Base-by-base conservation (phyloP, 1,284 basidiomycete genomes). In the Omphalotus olearius region DNA sequence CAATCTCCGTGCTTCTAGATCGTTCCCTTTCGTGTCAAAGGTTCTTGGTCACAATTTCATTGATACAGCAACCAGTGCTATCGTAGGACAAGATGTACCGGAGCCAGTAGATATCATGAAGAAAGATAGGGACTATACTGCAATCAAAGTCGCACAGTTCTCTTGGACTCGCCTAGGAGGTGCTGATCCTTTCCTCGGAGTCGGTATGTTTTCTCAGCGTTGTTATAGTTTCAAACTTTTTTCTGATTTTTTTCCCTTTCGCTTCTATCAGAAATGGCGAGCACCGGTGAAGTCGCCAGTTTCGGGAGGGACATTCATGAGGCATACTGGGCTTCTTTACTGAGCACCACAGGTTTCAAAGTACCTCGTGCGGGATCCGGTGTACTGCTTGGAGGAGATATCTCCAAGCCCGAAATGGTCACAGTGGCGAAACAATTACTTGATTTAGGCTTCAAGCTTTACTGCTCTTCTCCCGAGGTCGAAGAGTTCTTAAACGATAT, bases 11-110 rank as follows among this genome's bases (percentile, higher is more conserved):
- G 97, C 97, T 23, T 97, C 94, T 42, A 86, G 97, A 41, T 97
- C 93, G 44, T 99, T 98, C 90, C 97, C 97, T 60, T 99, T 99
- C 73, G 97, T 99, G 5, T 96, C 92, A 58, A 99, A 99, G 75
- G 97, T 99, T 17, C 80, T 98, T 48, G 96, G 93, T 43, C 85
- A 88, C 70, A 98, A 99, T 78, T 98, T 98, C 69, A 94, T 99
- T 62, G 93, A 98, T 59, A 87, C 88, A 45, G 97, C 97, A 3
- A 93, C 96, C 5, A 80, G 85, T 28, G 97, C 96, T 16, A 99
- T 99, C 62, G 85, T 93, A 38, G 90, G 85, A 50, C 75, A 91
- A 63, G 79, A 95, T 57, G 93, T 99, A 0, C 97, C 97, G 1
- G 88, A 86, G 60, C 93, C 96, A 6, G 71, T 95, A n/a, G 95